Evolutionary conservation across 2,329 filamentous ascomycete species (phyloP), one percentile per base, ranked within the genome.

Genomic region (Leptographium flavum): DNA sequence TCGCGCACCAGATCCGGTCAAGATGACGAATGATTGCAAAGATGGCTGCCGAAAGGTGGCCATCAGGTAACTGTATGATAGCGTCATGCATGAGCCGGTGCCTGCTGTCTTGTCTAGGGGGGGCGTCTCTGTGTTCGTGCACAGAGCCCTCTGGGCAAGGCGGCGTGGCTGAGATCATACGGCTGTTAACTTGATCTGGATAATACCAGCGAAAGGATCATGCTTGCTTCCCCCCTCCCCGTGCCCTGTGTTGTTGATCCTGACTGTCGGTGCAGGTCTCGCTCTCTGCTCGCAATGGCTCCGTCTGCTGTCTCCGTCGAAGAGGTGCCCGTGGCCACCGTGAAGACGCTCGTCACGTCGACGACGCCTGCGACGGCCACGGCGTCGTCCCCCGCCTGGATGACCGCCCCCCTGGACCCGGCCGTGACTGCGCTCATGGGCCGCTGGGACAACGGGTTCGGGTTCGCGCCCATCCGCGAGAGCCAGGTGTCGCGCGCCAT

Each of bases 401-500:
- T 40, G 33, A 40, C 21, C 59, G 23, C 23, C 3, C 67, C 47
- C 28, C 46, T 43, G 13, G 27, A 38, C 31, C 35, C 43, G 36
- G 45, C 49, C 37, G 62, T 63, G 19, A 30, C 48, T 9, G 45
- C 45, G 46, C 58, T 68, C 57, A 77, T 90, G 61, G 73, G 79
- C 48, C 76, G 86, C 59, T 94, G 87, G 87, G 79, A 86, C 54
- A 23, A 17, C 25, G 37, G 37, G 9, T 94, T 94, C 68, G 73
- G 71, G 55, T 94, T 94, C 63, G 74, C 81, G 43, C 83, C 83
- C 45, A 94, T 95, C 65, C 83, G 88, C 54, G 87, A 94, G 74
- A 85, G 79, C 53, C 85, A 93, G 66, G 87, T 94, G 60, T 90
- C 85, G 42, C 85, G 87, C 51, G 87, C 87, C 61, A 94, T 94